These are phyloP conservation scores for Pythium graminicola DNA, from an alignment of 352 stramenopile genomes.

Conservation along the genomic window DNA sequence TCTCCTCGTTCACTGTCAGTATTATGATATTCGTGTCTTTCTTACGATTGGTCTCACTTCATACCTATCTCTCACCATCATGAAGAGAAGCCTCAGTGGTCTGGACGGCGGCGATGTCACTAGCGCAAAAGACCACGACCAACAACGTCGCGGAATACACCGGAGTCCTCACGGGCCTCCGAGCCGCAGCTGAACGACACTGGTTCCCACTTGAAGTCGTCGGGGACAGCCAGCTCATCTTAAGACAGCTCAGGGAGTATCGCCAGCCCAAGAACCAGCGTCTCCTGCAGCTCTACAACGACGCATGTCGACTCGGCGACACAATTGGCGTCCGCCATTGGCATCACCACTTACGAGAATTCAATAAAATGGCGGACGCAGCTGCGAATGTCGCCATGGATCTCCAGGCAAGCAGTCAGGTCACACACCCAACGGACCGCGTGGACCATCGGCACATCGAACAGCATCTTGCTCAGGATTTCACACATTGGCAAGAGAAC, in stretches of 20 bases:
- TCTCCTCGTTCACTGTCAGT: too few relatives aligned
- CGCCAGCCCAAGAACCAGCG: neutral
- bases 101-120: too few relatives aligned
- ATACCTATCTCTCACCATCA: too few relatives aligned
- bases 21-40: too few relatives aligned
- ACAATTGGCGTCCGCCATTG: neutral
- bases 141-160: too few relatives aligned
- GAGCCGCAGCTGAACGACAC: neutral
- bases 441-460: neutral
- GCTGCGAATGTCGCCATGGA: neutral
- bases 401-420: neutral
- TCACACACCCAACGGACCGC: neutral
- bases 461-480: neutral
- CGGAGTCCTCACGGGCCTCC: neutral
- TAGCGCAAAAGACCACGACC: too few relatives aligned
- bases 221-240: neutral
- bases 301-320: neutral
- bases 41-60: too few relatives aligned
- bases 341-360: neutral
- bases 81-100: too few relatives aligned
- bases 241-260: neutral
- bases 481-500: neutral
- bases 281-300: neutral
- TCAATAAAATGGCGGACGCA: neutral
- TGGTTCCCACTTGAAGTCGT: neutral